These are phyloP conservation scores for Sugiyamaella neomexicana DNA, from an alignment of 1,139 yeast species.

Conservation along the genomic window DNA sequence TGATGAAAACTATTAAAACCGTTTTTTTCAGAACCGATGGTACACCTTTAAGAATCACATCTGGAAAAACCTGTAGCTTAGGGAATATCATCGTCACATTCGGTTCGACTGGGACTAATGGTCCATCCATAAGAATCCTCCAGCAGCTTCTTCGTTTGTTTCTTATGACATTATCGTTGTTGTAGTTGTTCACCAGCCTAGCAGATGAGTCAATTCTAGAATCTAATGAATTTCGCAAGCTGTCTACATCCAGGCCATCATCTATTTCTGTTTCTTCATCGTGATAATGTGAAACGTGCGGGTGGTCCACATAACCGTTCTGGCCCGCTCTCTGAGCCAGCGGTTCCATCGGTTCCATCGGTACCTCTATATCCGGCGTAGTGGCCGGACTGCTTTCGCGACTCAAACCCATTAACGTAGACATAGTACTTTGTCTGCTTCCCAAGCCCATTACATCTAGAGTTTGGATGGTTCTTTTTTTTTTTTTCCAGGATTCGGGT, in stretches of 20 bases:
- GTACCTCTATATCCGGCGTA: conserved; percentile 4
- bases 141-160: conserved; percentile 1
- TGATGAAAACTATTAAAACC: conserved; percentile 20
- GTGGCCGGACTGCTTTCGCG: conserved; percentile 5
- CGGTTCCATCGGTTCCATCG: conserved; percentile 12
- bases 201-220: conserved; percentile 3
- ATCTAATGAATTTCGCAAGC: conserved; percentile 5
- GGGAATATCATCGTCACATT: conserved; percentile 30
- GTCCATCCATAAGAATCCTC: conserved; percentile 32
- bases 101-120: conserved; percentile 30
- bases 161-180: neutral
- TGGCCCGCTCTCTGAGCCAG: neutral
- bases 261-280: conserved; percentile 8
- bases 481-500: neutral
- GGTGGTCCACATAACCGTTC: neutral
- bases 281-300: neutral
- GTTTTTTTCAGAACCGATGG: conserved; percentile 16
- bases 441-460: neutral
- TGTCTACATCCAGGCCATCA: neutral
- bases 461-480: neutral
- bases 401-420: conserved; percentile 3
- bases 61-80: conserved; percentile 31
- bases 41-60: conserved; percentile 15
- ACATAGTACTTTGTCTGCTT: neutral
- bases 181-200: neutral